phyloP scores from a whole-genome alignment of 2,329 filamentous ascomycete genomes.

The Colletotrichum sp. region DNA sequence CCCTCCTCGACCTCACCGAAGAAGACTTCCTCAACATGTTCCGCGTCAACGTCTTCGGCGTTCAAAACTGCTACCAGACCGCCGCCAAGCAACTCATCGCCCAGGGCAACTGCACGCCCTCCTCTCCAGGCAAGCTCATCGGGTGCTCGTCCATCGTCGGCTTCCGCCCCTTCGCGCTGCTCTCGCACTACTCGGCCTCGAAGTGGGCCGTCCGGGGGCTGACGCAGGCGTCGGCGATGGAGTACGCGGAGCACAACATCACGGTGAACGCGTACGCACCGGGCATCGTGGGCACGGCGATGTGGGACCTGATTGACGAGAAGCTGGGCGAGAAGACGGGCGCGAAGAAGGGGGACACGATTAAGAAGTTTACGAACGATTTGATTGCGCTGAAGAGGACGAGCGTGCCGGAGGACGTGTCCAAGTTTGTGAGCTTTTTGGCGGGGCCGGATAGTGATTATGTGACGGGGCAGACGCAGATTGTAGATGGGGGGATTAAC shows the following conservation, averaged over 20 bases:
- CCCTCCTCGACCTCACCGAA: conserved; percentile 60
- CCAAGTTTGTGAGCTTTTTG: conserved; percentile 67
- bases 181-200: conserved; percentile 67
- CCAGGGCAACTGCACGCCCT: conserved; percentile 50
- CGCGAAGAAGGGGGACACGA: conserved; percentile 45
- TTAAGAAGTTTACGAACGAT: conserved; percentile 58
- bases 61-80: conserved; percentile 68
- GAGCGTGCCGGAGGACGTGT: conserved; percentile 67
- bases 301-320: conserved; percentile 74
- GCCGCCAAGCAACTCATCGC: conserved; percentile 70
- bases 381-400: conserved; percentile 62
- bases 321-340: conserved; percentile 50
- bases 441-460: conserved; percentile 65
- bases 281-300: conserved; percentile 69
- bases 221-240: conserved; percentile 66
- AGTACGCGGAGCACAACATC: conserved; percentile 68
- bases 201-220: conserved; percentile 73
- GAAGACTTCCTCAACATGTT: conserved; percentile 65
- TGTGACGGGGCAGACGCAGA: conserved; percentile 68
- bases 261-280: conserved; percentile 72
- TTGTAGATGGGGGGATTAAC: conserved; percentile 60
- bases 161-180: conserved; percentile 63
- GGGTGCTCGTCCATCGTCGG: conserved; percentile 58
- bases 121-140: conserved; percentile 38
- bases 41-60: conserved; percentile 68